Percentiles rank a stretch among this genome's conserved stretches.
phyloP scores from a whole-genome alignment of 129 eudicot species.

The Lactuca saligna region DNA sequence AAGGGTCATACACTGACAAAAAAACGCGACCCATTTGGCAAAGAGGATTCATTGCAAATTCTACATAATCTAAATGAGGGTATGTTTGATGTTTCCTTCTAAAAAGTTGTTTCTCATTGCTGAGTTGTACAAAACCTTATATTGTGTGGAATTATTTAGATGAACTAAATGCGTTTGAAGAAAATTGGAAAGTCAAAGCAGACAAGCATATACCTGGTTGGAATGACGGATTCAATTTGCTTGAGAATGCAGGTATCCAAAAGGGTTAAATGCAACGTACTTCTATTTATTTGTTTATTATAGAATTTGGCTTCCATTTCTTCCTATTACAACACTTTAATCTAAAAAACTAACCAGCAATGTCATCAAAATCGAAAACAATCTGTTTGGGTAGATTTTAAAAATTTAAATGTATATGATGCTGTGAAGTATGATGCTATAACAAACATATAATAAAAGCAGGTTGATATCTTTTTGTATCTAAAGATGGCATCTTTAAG shows the following conservation, averaged over 20 bases:
- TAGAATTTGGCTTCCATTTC: neutral
- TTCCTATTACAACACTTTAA: no score
- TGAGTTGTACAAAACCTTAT: constrained; percentile 8
- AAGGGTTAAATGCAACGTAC: neutral
- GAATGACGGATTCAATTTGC: constrained; percentile 52
- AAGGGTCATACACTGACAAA: constrained; percentile 71
- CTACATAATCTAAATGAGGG: constrained; percentile 70
- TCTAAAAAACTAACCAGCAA: no score
- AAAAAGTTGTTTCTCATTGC: neutral
- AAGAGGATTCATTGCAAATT: constrained; percentile 56
- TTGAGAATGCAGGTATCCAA: constrained; percentile 50
- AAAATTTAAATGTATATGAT: no score
- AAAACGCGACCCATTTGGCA: constrained; percentile 44
- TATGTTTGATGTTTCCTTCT: constrained; percentile 13
- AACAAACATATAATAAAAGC: neutral
- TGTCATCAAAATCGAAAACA: no score
- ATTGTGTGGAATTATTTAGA: constrained; percentile 30
- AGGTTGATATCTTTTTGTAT: neutral
- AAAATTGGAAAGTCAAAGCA: constrained; percentile 57
- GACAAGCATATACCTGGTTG: constrained; percentile 57
- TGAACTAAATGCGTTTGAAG: constrained; percentile 55
- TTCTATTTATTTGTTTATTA: no score
- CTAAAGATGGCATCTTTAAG: neutral
- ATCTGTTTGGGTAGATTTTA: no score
- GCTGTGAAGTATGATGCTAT: neutral